Base-by-base conservation (phyloP, 208 protist species). In the Strigomonas culicis region DNA sequence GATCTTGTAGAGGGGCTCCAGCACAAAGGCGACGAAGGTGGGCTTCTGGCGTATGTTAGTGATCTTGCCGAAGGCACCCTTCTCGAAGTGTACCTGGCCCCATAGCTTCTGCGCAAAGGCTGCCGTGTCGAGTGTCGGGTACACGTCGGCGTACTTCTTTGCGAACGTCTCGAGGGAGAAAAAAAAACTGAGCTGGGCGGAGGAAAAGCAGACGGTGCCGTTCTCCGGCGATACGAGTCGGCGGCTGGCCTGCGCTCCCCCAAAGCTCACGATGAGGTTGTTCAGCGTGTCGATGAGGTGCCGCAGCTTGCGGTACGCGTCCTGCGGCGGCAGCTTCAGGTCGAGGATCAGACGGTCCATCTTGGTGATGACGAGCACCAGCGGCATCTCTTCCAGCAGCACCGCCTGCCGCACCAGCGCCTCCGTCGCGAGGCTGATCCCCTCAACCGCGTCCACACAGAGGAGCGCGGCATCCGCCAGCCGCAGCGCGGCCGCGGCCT, bases 1-100 rank as follows among this genome's bases (percentile, higher is more conserved):
- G 47, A 99, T 92, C 71, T 99, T 99, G 81, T 99, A 99, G 13
- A 99, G 67, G 0, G 98, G 98, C 66, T 99, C 94, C 2, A 99
- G 76, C 46, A 99, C 84, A 61, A 99, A 99, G 28, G 97, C 72
- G 17, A 99, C 97, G 83, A 99, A 99, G n/a, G 97, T 94, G 41
- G 97, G 84, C 28, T 61, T 59, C 59, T 91, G 85, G 6, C 67
- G 68, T 27, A 85, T 75, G 51, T 68, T 88, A 6, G 62, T 81
- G 41, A 95, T 85, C 27, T 70, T 68, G 30, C 73, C 67, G 66
- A 94, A 94, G 4, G 49, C 46, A 13, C 81, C 78, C 31, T 70
- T 71, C 49, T 98, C 68, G 70, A 94, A 98, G 43, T 90, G 98
- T 13, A 98, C 60, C 64, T 99, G 97, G 30, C 99, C 99, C 98